Evolutionary conservation across 495 filamentous ascomycete species (phyloP), one percentile per base, ranked within the genome.

Genomic region (Filosporella fistucella): DNA sequence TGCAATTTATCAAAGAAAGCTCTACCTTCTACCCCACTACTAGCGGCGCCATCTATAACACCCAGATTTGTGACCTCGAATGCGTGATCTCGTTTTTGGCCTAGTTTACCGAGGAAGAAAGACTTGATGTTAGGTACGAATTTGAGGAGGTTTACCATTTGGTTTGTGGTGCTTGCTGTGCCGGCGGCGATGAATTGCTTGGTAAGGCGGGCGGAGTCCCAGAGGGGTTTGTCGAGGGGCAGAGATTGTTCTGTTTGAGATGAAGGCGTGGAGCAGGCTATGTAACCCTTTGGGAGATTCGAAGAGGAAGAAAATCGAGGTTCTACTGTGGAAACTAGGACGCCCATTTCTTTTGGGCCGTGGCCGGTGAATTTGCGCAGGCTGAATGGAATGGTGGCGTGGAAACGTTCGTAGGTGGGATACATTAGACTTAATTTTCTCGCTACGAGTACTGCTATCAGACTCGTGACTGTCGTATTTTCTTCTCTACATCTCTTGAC

Each of bases 11-110:
- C 39, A 29, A 48, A 39, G 6, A 14, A 17, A n/a, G 33, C 45
- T 3, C 32, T 18, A 13, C 35, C 45, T 9, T 8, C 16, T 24
- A 29, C 5, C 6, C 12, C 16, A 2, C 16, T 35, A 5, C 16
- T 18, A 13, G 16, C 47, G 5, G 17, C 35, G 17, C 47, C 47
- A 48, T 48, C 45, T 3, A 50, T 17, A 18, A 41, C 18, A 6
- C 37, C 38, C 2, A 50, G 17, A 36, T 50, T 50, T 2, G 38
- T 42, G 16, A 50, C 47, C 26, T 50, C 47, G 17, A 50, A 50
- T 23, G 38, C 29, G 3, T 14, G 12, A 11, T 24, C 11, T 18
- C 47, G n/a, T 9, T 25, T 36, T 22, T 18, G 29, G 1, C 47
- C 47, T 21, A 50, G n/a, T 18, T 29, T 34, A 16, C 26, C 38